Evolutionary conservation across 805 yeast genomes (phyloP).

Genomic region (Wickerhamomyces chaumierensis): DNA sequence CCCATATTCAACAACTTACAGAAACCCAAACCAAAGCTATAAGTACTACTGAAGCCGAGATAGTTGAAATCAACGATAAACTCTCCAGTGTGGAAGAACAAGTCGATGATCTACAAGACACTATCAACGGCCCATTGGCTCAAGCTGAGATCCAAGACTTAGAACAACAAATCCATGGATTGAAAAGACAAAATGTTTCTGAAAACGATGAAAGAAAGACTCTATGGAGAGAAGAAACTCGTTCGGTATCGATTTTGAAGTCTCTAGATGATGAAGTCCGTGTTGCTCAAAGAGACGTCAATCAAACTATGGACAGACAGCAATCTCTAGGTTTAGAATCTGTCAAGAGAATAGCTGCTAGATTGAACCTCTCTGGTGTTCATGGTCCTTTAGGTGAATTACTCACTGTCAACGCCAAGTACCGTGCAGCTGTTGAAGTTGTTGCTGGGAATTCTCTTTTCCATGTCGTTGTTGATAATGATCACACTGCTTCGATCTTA

Average conservation of each 20-base stretch:
- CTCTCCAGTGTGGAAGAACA: conserved; percentile 19
- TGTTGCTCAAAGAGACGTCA: conserved; percentile 46
- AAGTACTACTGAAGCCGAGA: conserved; percentile 4
- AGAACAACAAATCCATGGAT: conserved; percentile 16
- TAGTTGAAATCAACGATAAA: conserved; percentile 14
- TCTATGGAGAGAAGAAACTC: conserved; percentile 73
- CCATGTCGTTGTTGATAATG: conserved; percentile 82
- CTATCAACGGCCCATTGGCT: conserved; percentile 25
- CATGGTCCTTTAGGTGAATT: conserved; percentile 83
- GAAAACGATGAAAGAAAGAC: conserved; percentile 58
- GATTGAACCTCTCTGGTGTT: conserved; percentile 51
- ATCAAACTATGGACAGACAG: conserved; percentile 66
- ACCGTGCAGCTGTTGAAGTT: conserved; percentile 78
- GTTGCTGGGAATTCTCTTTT: conserved; percentile 81
- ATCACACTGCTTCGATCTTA: conserved; percentile 66
- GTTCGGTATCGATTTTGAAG: conserved; percentile 42
- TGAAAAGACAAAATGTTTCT: conserved; percentile 30
- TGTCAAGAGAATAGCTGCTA: conserved; percentile 50
- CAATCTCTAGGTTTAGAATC: conserved; percentile 60
- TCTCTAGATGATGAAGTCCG: conserved; percentile 44
- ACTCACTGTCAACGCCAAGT: conserved; percentile 70
- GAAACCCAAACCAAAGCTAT: conserved; percentile 18
- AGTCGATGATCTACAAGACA: conserved; percentile 23
- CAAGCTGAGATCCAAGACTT: conserved; percentile 14
- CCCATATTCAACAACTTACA: conserved; percentile 19